phyloP scores from a whole-genome alignment of 345 rosid genomes.

The Rhizophora mangle region DNA sequence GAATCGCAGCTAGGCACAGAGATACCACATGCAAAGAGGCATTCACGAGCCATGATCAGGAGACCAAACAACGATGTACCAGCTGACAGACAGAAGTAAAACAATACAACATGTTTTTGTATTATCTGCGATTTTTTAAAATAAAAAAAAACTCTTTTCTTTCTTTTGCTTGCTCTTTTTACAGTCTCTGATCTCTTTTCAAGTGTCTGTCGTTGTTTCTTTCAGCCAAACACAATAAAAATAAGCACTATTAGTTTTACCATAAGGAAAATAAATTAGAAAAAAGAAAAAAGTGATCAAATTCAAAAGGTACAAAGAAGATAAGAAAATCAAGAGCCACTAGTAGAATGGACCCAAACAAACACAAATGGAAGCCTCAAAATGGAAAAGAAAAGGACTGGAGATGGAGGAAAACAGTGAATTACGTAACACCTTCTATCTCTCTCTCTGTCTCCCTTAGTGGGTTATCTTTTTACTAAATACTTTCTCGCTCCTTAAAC shows the following conservation, averaged over 20 bases:
- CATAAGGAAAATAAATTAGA: not conserved
- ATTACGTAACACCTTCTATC: not conserved
- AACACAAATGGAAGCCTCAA: not conserved
- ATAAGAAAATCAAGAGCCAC: not conserved
- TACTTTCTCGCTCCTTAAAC: constrained; percentile 4
- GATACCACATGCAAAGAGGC: constrained; percentile 34
- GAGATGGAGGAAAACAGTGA: not conserved
- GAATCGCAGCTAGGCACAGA: constrained; percentile 15
- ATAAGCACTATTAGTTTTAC: not conserved
- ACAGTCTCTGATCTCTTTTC: not conserved
- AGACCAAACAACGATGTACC: constrained; percentile 42
- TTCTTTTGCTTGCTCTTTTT: not conserved
- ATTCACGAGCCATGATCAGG: constrained; percentile 36
- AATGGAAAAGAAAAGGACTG: not conserved
- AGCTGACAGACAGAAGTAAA: constrained; percentile 11
- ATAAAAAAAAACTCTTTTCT: constrained; percentile 1
- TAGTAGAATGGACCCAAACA: not conserved
- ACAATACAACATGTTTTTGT: constrained; percentile 17
- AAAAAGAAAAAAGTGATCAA: not conserved
- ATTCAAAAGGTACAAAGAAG: constrained; percentile 10
- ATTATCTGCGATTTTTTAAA: not conserved
- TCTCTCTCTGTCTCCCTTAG: not conserved
- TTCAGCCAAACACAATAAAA: not conserved
- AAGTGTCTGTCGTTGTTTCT: not conserved
- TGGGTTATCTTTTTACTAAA: constrained; percentile 2